phyloP scores from a whole-genome alignment of 2,329 filamentous ascomycete genomes.

The Arthroderma uncinatum region DNA sequence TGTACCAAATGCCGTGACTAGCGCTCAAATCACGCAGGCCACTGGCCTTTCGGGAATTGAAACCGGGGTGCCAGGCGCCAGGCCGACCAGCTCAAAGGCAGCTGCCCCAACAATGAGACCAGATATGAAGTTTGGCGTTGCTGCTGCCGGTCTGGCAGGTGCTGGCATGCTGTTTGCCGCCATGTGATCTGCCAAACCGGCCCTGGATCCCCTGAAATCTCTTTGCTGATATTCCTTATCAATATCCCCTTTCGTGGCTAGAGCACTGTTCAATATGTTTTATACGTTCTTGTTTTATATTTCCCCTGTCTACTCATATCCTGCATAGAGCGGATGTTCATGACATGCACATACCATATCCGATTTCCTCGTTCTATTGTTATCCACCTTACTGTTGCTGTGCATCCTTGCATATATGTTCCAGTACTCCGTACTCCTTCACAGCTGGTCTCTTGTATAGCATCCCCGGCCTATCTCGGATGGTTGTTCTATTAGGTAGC shows the following conservation, averaged over 20 bases:
- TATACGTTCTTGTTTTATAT: background rate
- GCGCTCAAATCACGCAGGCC: constrained; percentile 12
- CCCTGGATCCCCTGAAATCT: background rate
- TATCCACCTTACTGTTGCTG: background rate
- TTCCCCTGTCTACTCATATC: background rate
- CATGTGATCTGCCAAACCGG: constrained; percentile 6
- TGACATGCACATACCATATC: background rate
- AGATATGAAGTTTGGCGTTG: constrained; percentile 10
- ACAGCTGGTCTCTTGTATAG: background rate
- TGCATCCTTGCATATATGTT: background rate
- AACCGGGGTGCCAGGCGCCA: background rate
- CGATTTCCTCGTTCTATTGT: background rate
- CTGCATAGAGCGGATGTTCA: background rate
- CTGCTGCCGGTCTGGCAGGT: constrained; percentile 11
- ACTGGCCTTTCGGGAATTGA: constrained; percentile 4
- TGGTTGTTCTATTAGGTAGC: too few relatives aligned
- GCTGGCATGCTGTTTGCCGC: constrained; percentile 14
- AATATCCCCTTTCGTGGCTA: background rate
- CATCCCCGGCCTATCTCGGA: too few relatives aligned
- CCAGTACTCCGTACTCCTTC: background rate
- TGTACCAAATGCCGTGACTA: constrained; percentile 17
- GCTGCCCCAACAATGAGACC: constrained; percentile 10
- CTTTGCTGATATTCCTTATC: background rate
- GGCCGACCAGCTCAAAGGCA: background rate
- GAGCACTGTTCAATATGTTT: background rate